phyloP scores from a whole-genome alignment of 495 filamentous ascomycete species.

The Talaromyces thailandensis region DNA sequence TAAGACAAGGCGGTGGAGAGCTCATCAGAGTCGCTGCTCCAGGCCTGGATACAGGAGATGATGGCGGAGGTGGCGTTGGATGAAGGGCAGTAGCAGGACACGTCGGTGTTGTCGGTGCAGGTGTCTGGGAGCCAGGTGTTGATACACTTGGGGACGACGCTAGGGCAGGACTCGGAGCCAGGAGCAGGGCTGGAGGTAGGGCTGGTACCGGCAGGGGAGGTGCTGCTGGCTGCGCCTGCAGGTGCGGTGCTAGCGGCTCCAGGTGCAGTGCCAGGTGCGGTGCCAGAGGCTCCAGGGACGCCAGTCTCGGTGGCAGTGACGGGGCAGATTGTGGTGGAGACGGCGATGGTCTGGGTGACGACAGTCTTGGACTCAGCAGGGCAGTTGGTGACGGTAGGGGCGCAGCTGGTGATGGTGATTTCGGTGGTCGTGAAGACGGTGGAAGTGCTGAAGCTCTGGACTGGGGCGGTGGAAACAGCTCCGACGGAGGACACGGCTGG shows the following conservation, averaged over 20 bases:
- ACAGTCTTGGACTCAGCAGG: constrained; percentile 42
- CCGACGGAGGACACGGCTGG: not conserved
- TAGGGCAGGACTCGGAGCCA: constrained; percentile 47
- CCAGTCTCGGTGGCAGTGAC: constrained; percentile 29
- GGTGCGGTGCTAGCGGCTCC: not conserved
- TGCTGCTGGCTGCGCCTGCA: not conserved
- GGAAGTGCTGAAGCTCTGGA: constrained; percentile 35
- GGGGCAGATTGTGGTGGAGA: constrained; percentile 53
- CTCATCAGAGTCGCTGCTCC: constrained; percentile 57
- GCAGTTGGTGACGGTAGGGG: constrained; percentile 50
- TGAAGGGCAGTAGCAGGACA: constrained; percentile 80
- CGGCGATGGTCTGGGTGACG: constrained; percentile 44
- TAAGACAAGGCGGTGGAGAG: constrained; percentile 65
- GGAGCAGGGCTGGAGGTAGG: not conserved
- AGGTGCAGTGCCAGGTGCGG: not conserved
- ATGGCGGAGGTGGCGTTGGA: constrained; percentile 68
- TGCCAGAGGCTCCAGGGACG: constrained; percentile 4
- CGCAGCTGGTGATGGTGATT: constrained; percentile 50
- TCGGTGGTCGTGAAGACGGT: constrained; percentile 50
- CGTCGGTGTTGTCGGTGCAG: constrained; percentile 78
- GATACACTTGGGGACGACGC: constrained; percentile 75
- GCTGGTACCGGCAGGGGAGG: constrained; percentile 9
- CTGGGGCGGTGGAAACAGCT: not conserved
- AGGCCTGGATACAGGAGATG: constrained; percentile 70
- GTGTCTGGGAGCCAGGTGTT: constrained; percentile 77